phyloP scores from a whole-genome alignment of 2,329 filamentous ascomycete species.

The Colletotrichum abscissum region DNA sequence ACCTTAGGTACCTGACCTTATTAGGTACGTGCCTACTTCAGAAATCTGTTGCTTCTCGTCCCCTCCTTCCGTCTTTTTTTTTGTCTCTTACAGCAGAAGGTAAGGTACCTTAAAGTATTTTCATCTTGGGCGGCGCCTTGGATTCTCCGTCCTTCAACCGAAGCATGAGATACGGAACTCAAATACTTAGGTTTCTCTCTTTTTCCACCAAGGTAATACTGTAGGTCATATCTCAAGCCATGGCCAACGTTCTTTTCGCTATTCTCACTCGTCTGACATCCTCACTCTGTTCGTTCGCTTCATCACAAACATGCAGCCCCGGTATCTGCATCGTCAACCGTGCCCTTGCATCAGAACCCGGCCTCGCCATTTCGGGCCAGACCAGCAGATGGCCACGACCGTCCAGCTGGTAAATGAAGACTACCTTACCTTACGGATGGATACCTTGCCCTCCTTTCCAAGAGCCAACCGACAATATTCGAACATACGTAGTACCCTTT shows the following conservation, averaged over 20 bases:
- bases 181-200: not conserved
- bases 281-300: not conserved
- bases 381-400: not conserved
- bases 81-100: not conserved
- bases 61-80: not conserved
- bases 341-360: not conserved
- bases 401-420: not conserved
- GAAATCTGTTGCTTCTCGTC: not conserved
- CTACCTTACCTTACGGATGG: not conserved
- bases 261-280: not conserved
- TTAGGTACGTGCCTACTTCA: too few species aligned
- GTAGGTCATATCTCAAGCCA: not conserved
- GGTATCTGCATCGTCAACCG: not conserved
- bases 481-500: too few species aligned
- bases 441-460: not conserved
- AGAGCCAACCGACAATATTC: too few species aligned
- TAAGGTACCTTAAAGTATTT: not conserved
- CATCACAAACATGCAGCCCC: not conserved
- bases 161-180: too few species aligned
- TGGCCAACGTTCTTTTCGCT: not conserved
- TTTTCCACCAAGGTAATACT: too few species aligned
- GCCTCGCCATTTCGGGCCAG: not conserved
- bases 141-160: too few species aligned
- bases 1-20: too few species aligned
- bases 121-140: too few species aligned